Base-by-base conservation (phyloP, 768 basidiomycete genomes). In the button mushroom (Agaricus bisporus) region DNA sequence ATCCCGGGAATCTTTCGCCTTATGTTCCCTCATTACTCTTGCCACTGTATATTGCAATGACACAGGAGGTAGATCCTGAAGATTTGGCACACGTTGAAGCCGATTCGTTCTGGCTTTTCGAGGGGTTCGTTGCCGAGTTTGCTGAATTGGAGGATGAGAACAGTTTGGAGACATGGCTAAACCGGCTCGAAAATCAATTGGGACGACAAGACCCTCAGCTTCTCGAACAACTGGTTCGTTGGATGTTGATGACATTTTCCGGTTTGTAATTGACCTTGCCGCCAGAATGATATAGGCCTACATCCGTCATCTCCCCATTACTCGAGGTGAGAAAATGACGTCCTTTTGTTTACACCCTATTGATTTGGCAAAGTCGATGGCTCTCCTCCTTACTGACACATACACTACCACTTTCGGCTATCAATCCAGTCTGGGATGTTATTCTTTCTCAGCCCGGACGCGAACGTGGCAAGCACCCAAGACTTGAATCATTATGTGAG, bases 81-180 rank as follows among this genome's bases (percentile, higher is more conserved):
- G 84, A 87, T 41, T 64, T 78, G 9, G 73, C 78, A 0, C 86
- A 90, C 63, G 77, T 76, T 4, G 89, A 91, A 65, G 88, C 89
- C 1, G 89, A 91, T 60, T 77, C 84, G 0, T 91, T 91, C 64
- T 91, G 88, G 89, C 61, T 90, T 4, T 86, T 91, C 51, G 87
- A 90, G 64, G 77, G 82, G 0, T 73, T 91, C 59, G 70, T 89
- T 0, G 81, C 82, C 25, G 88, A 91, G 61, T 79, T 91, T 46
- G 72, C 79, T 1, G 88, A 88, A 48, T 64, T 91, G n/a, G 83
- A 85, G 55, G 85, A 85, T 48, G 81, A 83, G 54, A 82, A 83
- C 26, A 78, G 78, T 14, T 79, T 78, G 6, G 76, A 70, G 45
- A 41, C 74, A 22, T 90, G 86, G 87, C 82, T 81, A 70, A 74